Percentiles rank a stretch among this genome's conserved stretches.
Evolutionary conservation across 2,329 filamentous ascomycete genomes (phyloP).

Genomic region (Stagonosporopsis tanaceti): DNA sequence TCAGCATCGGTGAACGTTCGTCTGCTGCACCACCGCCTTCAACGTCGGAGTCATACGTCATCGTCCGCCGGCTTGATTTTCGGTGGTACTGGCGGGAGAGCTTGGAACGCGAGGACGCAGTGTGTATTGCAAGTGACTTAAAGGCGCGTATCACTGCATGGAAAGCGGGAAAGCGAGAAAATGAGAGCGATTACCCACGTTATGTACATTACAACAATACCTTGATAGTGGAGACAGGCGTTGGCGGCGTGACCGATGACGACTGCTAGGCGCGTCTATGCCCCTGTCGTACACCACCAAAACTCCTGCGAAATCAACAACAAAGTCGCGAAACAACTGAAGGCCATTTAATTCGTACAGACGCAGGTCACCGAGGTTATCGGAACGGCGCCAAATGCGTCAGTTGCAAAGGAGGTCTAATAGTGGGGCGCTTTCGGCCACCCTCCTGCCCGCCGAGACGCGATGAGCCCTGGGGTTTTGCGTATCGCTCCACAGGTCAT

Average conservation of each 20-base stretch:
- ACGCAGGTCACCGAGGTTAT: not conserved
- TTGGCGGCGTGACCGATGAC: conserved; percentile 21
- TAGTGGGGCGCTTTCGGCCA: not conserved
- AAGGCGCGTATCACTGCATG: conserved; percentile 4
- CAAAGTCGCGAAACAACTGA: not conserved
- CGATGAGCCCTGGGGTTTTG: conserved; percentile 14
- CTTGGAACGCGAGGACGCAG: not conserved
- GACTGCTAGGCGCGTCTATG: conserved; percentile 5
- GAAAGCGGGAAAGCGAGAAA: not conserved
- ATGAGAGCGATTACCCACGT: not conserved
- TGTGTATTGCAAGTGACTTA: conserved; percentile 2
- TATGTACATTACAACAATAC: conserved; percentile 11
- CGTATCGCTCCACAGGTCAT: conserved; percentile 18
- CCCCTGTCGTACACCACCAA: conserved; percentile 1
- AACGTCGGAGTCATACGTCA: conserved; percentile 32
- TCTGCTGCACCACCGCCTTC: conserved; percentile 28
- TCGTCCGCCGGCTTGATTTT: conserved; percentile 21
- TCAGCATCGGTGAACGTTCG: conserved; percentile 34
- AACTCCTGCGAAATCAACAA: conserved; percentile 6
- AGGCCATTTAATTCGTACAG: not conserved
- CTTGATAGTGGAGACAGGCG: not conserved
- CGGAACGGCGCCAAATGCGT: not conserved
- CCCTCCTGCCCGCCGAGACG: conserved; percentile 5
- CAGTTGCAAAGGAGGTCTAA: conserved; percentile 7
- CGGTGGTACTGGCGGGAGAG: conserved; percentile 1